A percentile compares a stretch with the other conserved stretches of the same genome.
Evolutionary conservation across 352 stramenopile genomes (phyloP).

Genomic region (Globisporangium orthogonon): DNA sequence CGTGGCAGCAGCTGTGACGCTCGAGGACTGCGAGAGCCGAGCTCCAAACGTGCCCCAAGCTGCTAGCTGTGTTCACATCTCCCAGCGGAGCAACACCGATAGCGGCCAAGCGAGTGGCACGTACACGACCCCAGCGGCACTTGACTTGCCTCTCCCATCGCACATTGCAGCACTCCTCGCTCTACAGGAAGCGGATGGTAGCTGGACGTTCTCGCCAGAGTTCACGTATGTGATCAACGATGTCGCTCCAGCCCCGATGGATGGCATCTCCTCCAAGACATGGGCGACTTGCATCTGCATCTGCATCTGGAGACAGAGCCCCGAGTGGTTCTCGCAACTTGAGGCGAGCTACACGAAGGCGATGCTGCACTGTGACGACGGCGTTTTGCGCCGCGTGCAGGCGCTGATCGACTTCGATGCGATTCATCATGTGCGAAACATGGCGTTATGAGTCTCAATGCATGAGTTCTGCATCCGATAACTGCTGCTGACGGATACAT

Average conservation of each 20-base stretch:
- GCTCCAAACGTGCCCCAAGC: not conserved
- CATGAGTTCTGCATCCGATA: not conserved
- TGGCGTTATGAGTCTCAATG: not conserved
- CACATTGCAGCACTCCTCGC: slow-evolving; percentile 35
- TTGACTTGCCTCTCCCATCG: slow-evolving; percentile 25
- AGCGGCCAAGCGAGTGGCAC: not conserved
- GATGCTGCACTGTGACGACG: slow-evolving; percentile 56
- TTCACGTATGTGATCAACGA: slow-evolving; percentile 52
- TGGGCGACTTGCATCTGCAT: slow-evolving; percentile 60
- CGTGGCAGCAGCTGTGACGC: slow-evolving; percentile 31
- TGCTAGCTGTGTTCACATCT: not conserved
- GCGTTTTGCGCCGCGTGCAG: slow-evolving; percentile 35
- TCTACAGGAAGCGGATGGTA: slow-evolving; percentile 54
- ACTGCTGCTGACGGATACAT: not conserved
- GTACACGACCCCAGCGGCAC: slow-evolving; percentile 6
- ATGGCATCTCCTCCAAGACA: slow-evolving; percentile 41
- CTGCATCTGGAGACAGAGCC: slow-evolving; percentile 46
- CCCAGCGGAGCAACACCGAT: not conserved
- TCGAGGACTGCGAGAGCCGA: slow-evolving; percentile 28
- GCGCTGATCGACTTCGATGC: slow-evolving; percentile 32
- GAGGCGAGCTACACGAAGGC: slow-evolving; percentile 48
- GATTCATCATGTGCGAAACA: slow-evolving; percentile 24
- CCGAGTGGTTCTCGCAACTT: slow-evolving; percentile 54
- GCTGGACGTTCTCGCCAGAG: slow-evolving; percentile 48
- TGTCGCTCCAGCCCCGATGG: slow-evolving; percentile 27